phyloP scores from a whole-genome alignment of 2,329 filamentous ascomycete species.

The Juglanconis sp. region DNA sequence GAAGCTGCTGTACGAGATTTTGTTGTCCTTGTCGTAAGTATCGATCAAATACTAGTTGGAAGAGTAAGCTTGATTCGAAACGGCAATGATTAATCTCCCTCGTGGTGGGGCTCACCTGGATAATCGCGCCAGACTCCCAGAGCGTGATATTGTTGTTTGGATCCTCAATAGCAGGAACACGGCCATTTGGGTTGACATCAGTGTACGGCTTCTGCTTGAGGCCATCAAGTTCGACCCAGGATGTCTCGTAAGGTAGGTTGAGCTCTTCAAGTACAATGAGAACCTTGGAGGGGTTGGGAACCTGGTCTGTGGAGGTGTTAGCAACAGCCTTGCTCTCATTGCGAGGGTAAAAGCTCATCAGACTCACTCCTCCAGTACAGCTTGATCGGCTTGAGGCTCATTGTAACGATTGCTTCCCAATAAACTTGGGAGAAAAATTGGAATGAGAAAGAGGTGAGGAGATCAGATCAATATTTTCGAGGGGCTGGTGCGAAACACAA shows the following conservation, averaged over 20 bases:
- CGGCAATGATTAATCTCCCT: slow-evolving; percentile 32
- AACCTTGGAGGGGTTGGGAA: slow-evolving; percentile 31
- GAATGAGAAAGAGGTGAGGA: background rate
- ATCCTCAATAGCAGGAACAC: slow-evolving; percentile 23
- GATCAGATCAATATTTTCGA: background rate
- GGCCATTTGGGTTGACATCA: slow-evolving; percentile 14
- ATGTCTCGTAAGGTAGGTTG: slow-evolving; percentile 27
- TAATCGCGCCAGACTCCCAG: slow-evolving; percentile 49
- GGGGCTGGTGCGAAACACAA: too few relatives aligned
- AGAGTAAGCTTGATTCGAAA: slow-evolving; percentile 19
- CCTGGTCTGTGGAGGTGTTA: background rate
- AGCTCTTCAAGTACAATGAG: slow-evolving; percentile 31
- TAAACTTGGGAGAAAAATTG: background rate
- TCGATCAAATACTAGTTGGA: slow-evolving; percentile 42
- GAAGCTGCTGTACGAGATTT: slow-evolving; percentile 38
- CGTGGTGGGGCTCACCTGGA: slow-evolving; percentile 24
- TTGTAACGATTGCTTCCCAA: background rate
- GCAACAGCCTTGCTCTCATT: background rate
- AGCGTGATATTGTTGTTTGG: slow-evolving; percentile 43
- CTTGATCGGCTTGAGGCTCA: slow-evolving; percentile 2
- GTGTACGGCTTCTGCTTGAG: slow-evolving; percentile 5
- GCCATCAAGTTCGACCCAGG: slow-evolving; percentile 17
- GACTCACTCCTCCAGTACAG: background rate
- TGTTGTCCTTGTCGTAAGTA: slow-evolving; percentile 41
- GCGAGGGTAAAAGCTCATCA: background rate